These are phyloP conservation scores for Crataegus laevigata DNA, from an alignment of 306 rosid genomes.

Conservation along the genomic window DNA sequence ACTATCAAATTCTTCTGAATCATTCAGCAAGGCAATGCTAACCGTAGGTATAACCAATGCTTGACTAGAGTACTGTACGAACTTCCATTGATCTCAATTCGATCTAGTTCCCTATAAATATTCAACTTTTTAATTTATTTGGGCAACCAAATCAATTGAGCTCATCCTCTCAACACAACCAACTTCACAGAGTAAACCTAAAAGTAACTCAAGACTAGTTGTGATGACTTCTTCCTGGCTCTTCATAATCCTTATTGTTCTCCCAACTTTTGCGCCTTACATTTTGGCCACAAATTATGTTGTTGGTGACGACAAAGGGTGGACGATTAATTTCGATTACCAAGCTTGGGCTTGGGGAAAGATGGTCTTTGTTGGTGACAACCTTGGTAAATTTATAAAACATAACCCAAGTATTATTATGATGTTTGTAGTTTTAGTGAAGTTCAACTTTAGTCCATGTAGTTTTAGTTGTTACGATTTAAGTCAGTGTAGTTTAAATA, in stretches of 20 bases:
- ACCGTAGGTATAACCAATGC: background rate
- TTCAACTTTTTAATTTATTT: background rate
- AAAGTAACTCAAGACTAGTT: background rate
- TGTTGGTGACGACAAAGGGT: conserved; percentile 38
- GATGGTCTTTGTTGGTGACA: conserved; percentile 37
- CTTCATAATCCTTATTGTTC: conserved; percentile 8
- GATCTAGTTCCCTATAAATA: background rate
- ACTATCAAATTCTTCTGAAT: background rate
- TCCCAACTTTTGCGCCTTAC: conserved; percentile 19
- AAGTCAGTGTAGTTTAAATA: too few relatives aligned
- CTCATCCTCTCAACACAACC: background rate
- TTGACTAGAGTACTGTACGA: background rate
- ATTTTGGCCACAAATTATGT: conserved; percentile 22
- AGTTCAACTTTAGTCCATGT: too few relatives aligned
- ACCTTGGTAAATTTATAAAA: conserved; percentile 25
- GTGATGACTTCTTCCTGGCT: conserved; percentile 12
- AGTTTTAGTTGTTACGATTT: too few relatives aligned
- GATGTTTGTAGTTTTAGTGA: too few relatives aligned
- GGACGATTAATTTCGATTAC: conserved; percentile 33
- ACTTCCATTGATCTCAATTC: too few relatives aligned
- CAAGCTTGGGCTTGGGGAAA: conserved; percentile 38
- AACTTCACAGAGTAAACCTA: background rate
- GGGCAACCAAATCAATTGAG: background rate
- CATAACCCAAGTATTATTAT: background rate
- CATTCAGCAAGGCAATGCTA: background rate